Evolutionary conservation across 2,329 filamentous ascomycete genomes (phyloP), one percentile per base, ranked within the genome.

Genomic region (Epichloe uncinata): DNA sequence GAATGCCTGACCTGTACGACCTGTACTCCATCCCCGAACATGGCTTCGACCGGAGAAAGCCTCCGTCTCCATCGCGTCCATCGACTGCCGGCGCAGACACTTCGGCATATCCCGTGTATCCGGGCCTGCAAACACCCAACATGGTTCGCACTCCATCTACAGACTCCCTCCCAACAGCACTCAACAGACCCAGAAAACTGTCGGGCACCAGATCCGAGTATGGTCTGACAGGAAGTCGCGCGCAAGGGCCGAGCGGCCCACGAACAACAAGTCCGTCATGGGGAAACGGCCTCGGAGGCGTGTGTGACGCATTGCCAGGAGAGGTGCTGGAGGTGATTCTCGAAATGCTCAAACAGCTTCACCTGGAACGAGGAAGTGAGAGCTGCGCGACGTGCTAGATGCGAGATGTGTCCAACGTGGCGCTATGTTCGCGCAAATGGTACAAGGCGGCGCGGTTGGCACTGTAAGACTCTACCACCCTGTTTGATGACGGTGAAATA

Each of bases 361-460:
- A 84, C 58, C 58, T 81, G 12, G 63, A 61, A 6, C 58, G 63
- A 13, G 64, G 65, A 3, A 75, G 71, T 54, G 63, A 65, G 35
- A 80, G 77, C 61, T 83, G 80, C 58, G 72, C 78, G 15, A 82
- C 80, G 16, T 83, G 80, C 61, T 81, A 77, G 75, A 80, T 81
- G 76, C 70, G 80, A 45, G 79, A 84, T 56, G 63, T 74, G 33
- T 75, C 72, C 55, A 72, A 70, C 41, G 60, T 81, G 40, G 69
- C 73, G 11, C 50, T 78, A 11, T 67, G 70, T 37, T 74, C 72
- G 15, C 71, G 69, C 53, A 79, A 74, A 56, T 74, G 75, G 66
- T 66, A 73, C 56, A 71, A 70, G 54, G 71, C 70, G 40, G 77
- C 76, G 6, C 70, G 73, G 18, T 62, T 64, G 18, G 72, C 72